Conservation (phyloP, 352 stramenopile species). For the Globisporangium carolinianum region DNA sequence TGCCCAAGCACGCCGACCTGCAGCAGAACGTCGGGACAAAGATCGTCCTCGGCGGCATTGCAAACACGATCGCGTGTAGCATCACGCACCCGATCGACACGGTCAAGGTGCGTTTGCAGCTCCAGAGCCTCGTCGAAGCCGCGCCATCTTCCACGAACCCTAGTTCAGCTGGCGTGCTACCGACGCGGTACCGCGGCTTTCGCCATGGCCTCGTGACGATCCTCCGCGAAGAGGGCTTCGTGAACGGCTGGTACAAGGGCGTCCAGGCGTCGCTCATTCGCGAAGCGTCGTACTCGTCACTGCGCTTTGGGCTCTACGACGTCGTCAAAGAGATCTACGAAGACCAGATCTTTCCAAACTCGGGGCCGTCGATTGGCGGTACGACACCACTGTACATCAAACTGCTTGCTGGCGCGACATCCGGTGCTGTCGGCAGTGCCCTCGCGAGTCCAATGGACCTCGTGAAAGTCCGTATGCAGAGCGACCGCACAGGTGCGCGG, state of each 20-base stretch:
- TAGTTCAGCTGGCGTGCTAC: neutral
- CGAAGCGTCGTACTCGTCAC: slow-evolving; percentile 69
- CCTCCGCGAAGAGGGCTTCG: slow-evolving; percentile 44
- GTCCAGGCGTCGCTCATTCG: slow-evolving; percentile 54
- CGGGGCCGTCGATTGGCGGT: slow-evolving; percentile 19
- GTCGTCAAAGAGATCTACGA: slow-evolving; percentile 69
- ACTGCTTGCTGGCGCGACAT: slow-evolving; percentile 51
- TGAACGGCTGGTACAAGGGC: slow-evolving; percentile 43
- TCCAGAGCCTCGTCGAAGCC: slow-evolving; percentile 28
- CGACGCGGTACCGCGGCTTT: slow-evolving; percentile 53
- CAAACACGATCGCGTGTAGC: slow-evolving; percentile 46
- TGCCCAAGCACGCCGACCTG: slow-evolving; percentile 32
- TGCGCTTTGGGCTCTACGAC: slow-evolving; percentile 79
- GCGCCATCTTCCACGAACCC: neutral
- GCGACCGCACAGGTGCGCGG: slow-evolving; percentile 43
- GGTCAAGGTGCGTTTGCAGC: slow-evolving; percentile 60
- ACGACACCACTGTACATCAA: slow-evolving; percentile 63
- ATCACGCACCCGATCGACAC: slow-evolving; percentile 63
- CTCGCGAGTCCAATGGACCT: slow-evolving; percentile 79
- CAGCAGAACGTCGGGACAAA: slow-evolving; percentile 53
- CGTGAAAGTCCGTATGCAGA: slow-evolving; percentile 76
- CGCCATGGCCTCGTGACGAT: slow-evolving; percentile 51
- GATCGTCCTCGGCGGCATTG: slow-evolving; percentile 50
- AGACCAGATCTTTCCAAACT: slow-evolving; percentile 36
- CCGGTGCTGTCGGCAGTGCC: slow-evolving; percentile 50